Evolutionary conservation across 495 filamentous ascomycete genomes (phyloP), one percentile per base, ranked within the genome.

Genomic region (Penicillium salamii): DNA sequence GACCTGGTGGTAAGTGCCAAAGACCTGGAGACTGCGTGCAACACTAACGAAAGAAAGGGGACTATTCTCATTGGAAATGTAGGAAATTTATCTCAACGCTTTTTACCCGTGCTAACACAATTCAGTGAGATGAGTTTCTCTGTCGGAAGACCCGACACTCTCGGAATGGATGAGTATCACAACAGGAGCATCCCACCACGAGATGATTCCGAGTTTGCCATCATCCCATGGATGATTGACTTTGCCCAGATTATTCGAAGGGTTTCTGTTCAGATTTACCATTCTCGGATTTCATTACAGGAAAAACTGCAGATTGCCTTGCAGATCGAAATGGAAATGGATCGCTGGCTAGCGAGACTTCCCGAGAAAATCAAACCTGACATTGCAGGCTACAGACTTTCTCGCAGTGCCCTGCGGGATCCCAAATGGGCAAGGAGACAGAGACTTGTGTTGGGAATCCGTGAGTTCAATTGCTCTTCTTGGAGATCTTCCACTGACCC

Each of bases 81-180:
- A 59, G 46, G 53, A 17, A 17, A 5, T 12, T 12, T 37, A 1
- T 1, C 17, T 5, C 13, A 42, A 24, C 20, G 19, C 31, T 35
- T 12, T 17, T 26, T 17, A 8, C 18, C 13, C 23, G 2, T 35
- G 34, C 46, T 57, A 26, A 26, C 46, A 57, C 12, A 15, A 15
- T 4, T 3, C 17, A 72, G 69, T 47, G 69, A 73, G 54, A 69
- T 73, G 68, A 67, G 64, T 49, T 73, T 73, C 32, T 70, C 68
- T 12, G 59, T 70, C 19, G 70, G 70, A 19, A 65, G 70, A 19
- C 68, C 70, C 1, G 70, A 73, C 43, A 73, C 70, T 0, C 57
- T 73, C 8, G 70, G 70, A 37, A 70, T 73, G 63, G 68, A 73
- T 31, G 70, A 73, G 53, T 73, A 71, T 37, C 70, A 73, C 42